Conservation (phyloP, 306 rosid genomes). For the Cotoneaster glaucophyllus region DNA sequence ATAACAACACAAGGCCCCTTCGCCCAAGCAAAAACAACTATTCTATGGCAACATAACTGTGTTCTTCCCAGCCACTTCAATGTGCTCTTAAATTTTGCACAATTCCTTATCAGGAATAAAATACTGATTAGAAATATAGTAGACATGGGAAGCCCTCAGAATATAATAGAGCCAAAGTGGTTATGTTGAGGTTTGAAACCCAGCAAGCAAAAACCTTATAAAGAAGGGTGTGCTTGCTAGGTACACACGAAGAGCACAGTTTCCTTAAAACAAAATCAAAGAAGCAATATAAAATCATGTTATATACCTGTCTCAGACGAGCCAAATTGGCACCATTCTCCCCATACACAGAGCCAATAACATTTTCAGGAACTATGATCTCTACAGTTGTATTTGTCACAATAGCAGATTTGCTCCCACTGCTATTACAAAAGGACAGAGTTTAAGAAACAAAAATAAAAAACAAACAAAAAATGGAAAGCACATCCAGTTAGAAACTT, state of each 20-base stretch:
- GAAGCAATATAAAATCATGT: neutral
- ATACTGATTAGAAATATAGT: neutral
- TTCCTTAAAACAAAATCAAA: neutral
- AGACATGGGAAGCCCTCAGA: neutral
- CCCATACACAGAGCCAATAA: constrained; percentile 76
- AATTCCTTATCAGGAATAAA: neutral
- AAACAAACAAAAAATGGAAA: neutral
- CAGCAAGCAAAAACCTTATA: neutral
- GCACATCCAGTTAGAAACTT: neutral
- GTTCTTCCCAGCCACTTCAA: neutral
- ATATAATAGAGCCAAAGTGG: neutral
- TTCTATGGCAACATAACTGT: neutral
- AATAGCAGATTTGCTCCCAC: constrained; percentile 83
- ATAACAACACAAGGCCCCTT: neutral
- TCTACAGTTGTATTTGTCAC: constrained; percentile 92
- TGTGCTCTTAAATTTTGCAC: neutral
- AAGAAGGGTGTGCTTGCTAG: neutral
- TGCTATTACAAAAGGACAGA: constrained; percentile 27
- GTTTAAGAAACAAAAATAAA: neutral
- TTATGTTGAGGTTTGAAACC: neutral
- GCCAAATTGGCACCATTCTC: constrained; percentile 81
- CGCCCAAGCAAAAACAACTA: neutral
- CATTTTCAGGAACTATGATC: constrained; percentile 84
- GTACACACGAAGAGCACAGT: neutral
- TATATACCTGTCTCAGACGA: constrained; percentile 80